Conservation (phyloP, 352 stramenopile genomes). For the Globisporangium cederbergense region DNA sequence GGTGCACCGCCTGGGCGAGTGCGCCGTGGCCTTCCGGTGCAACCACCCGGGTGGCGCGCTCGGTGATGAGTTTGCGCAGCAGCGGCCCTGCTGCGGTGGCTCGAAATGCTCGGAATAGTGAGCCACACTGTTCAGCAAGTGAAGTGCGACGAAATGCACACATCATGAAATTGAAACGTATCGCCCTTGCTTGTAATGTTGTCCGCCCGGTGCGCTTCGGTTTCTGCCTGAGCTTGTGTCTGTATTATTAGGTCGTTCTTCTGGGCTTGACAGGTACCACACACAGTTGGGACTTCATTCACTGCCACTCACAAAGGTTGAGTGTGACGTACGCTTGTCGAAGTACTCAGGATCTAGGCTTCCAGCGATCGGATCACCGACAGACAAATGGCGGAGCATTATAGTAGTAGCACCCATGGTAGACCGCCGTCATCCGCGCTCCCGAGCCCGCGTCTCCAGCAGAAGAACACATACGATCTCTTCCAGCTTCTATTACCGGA, state of each 20-base stretch:
- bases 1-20: conserved; percentile 30
- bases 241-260: too few species aligned
- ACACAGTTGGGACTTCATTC: too few species aligned
- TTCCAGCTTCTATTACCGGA: conserved; percentile 38
- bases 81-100: background rate
- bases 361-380: background rate
- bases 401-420: background rate
- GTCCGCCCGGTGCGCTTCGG: too few species aligned
- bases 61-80: conserved; percentile 20
- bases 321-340: background rate
- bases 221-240: too few species aligned
- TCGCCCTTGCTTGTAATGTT: too few species aligned
- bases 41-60: conserved; percentile 79
- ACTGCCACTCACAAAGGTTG: too few species aligned
- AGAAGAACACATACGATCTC: conserved; percentile 18
- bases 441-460: background rate
- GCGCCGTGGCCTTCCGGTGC: conserved; percentile 29
- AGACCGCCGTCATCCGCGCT: background rate
- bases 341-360: background rate
- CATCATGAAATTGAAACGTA: too few species aligned
- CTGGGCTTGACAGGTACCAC: too few species aligned
- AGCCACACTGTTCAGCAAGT: conserved; percentile 1
- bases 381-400: background rate
- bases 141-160: background rate
- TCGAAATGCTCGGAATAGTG: conserved; percentile 2